A percentile compares a stretch with the other conserved stretches of the same genome.
phyloP scores from a whole-genome alignment of 306 rosid species.

The Trifolium fragiferum region DNA sequence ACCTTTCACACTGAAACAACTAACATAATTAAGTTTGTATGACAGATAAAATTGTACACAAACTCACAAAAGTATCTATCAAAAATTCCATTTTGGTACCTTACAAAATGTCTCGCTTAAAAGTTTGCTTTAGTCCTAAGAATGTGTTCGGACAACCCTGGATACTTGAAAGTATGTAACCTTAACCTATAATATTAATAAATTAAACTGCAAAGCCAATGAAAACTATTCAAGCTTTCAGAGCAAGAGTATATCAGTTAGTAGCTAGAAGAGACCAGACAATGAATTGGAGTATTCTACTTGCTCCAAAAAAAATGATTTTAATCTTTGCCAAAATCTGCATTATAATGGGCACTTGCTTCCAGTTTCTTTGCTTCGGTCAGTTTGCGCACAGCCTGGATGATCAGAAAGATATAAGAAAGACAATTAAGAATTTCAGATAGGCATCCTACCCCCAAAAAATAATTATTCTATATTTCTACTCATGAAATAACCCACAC shows the following conservation, averaged over 20 bases:
- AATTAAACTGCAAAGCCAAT: neutral
- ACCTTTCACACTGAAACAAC: neutral
- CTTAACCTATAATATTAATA: constrained; percentile 18
- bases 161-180: neutral
- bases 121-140: neutral
- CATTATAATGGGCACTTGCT: constrained; percentile 61
- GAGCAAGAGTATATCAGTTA: neutral
- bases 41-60: neutral
- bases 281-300: neutral
- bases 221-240: constrained; percentile 16
- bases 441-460: neutral
- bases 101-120: neutral
- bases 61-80: neutral
- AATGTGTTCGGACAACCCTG: neutral
- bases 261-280: constrained; percentile 21
- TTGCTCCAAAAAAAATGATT: constrained; percentile 9
- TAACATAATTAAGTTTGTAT: neutral
- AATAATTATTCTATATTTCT: neutral
- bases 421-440: neutral
- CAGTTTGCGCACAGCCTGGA: constrained; percentile 71
- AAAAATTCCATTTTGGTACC: neutral
- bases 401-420: constrained; percentile 31
- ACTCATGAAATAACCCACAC: neutral
- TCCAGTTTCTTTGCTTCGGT: constrained; percentile 82
- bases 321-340: constrained; percentile 72